Evolutionary conservation across 73 alveolate genomes (phyloP).

Genomic region (Paramecium tetraurelia): DNA sequence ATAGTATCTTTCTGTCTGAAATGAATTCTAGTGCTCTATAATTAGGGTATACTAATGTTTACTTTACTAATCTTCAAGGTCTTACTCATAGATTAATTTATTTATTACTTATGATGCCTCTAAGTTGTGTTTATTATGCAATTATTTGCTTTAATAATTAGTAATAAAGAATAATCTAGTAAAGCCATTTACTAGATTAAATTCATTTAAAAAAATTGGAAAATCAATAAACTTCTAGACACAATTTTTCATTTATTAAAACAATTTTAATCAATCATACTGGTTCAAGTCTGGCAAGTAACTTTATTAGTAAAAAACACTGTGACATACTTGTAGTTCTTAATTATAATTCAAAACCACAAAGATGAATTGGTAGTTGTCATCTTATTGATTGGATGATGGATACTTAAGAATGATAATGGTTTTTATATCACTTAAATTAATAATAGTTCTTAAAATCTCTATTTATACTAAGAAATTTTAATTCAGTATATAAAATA

Average conservation of each 20-base stretch:
- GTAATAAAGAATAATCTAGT: slow-evolving; percentile 54
- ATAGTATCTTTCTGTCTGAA: too few species aligned
- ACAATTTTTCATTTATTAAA: slow-evolving; percentile 65
- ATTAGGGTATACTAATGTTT: slow-evolving; percentile 64
- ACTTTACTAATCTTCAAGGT: slow-evolving; percentile 85
- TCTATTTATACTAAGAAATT: too few species aligned
- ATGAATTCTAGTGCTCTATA: slow-evolving; percentile 73
- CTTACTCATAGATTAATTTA: slow-evolving; percentile 64
- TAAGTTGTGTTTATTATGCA: slow-evolving; percentile 58
- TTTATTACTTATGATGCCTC: slow-evolving; percentile 78
- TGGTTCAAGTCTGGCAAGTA: slow-evolving; percentile 70
- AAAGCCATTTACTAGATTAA: neutral
- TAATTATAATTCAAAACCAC: neutral
- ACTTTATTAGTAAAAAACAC: slow-evolving; percentile 42
- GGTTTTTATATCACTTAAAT: neutral
- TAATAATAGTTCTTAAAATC: neutral
- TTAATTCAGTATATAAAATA: too few species aligned
- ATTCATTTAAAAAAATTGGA: slow-evolving; percentile 43
- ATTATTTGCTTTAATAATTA: slow-evolving; percentile 56
- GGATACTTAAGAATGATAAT: neutral
- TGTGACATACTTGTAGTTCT: slow-evolving; percentile 3
- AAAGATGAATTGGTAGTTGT: slow-evolving; percentile 11
- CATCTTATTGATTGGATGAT: slow-evolving; percentile 41
- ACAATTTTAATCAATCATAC: slow-evolving; percentile 68
- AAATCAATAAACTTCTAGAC: slow-evolving; percentile 61